Conservation (phyloP, 2,329 filamentous ascomycete species). For the Aspergillus melleus region DNA sequence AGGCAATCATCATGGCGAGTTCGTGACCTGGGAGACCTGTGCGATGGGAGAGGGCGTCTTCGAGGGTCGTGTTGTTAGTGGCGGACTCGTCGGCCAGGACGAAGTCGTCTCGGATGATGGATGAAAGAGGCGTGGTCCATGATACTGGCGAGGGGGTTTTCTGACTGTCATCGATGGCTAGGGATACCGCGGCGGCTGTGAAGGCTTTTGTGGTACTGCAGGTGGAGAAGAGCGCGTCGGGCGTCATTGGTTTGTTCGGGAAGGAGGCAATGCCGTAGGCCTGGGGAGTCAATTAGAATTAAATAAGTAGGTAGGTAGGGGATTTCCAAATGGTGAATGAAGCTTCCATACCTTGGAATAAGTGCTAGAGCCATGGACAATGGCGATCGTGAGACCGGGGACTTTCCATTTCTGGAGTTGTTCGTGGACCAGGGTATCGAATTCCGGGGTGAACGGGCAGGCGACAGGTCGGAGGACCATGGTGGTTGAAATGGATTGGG, state of each 20-base stretch:
- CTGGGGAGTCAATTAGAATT: slow-evolving; percentile 11
- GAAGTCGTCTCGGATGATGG: slow-evolving; percentile 38
- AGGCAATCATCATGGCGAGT: slow-evolving; percentile 1
- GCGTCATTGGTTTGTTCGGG: slow-evolving; percentile 24
- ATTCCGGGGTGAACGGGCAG: slow-evolving; percentile 15
- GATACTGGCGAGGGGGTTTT: slow-evolving; percentile 18
- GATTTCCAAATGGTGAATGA: neutral
- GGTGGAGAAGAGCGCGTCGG: slow-evolving; percentile 24
- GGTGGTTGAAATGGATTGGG: neutral
- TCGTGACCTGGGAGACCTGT: slow-evolving; percentile 28
- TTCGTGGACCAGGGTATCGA: slow-evolving; percentile 21
- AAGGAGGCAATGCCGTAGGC: slow-evolving; percentile 30
- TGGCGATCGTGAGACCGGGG: slow-evolving; percentile 30
- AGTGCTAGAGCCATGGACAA: slow-evolving; percentile 26
- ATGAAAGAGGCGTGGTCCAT: slow-evolving; percentile 39
- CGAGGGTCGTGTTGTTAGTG: slow-evolving; percentile 30
- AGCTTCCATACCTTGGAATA: slow-evolving; percentile 24
- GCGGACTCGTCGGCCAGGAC: slow-evolving; percentile 28
- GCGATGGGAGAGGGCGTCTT: slow-evolving; percentile 37
- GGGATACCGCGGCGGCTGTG: slow-evolving; percentile 23
- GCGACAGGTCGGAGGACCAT: slow-evolving; percentile 4
- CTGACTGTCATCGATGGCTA: slow-evolving; percentile 22
- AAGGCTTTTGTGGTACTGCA: slow-evolving; percentile 33
- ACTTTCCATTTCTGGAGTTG: slow-evolving; percentile 29
- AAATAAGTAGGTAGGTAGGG: too few relatives aligned